Evolutionary conservation across 345 rosid genomes (phyloP), one percentile per base, ranked within the genome.

Genomic region (Triadica sebifera): DNA sequence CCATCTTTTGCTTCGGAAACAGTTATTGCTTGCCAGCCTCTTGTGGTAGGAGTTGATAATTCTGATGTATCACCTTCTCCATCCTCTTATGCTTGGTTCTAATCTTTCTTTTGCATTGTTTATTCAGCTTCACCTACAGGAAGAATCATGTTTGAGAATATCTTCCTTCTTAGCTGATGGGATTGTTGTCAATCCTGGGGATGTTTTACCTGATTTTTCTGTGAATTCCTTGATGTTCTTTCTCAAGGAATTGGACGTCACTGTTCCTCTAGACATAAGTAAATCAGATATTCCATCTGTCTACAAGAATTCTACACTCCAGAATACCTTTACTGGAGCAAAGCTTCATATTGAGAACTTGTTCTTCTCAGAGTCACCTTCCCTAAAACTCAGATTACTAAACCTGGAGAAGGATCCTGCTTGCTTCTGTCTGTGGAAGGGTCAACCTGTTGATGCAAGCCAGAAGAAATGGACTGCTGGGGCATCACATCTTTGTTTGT

Each of bases 361-460:
- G 82, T 87, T 81, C 75, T 89, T 95, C 84, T 84, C 88, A 7
- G 97, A 95, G 81, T 93, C 99, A 64, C 98, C 98, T 71, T 86
- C 80, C 38, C 84, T 93, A 61, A 93, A 88, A 87, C 84, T 83
- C 64, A 85, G 80, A 82, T 79, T 89, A 45, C 89, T 95, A 81
- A 89, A 91, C 77, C 86, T 95, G 77, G 97, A 93, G 79, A 95
- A 91, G 80, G 98, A 95, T 86, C 97, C 98, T 81, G 97, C 98
- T 81, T 95, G 98, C 86, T 95, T 95, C 81, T 84, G 82, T 73
- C 82, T 95, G 65, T 95, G 98, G 99, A 82, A 83, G 13, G 96
- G 88, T 71, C 98, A 95, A 81, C 97, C 98, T 13, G 74, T 91
- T 81, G 98, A 93, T 82, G 94, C 98, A 72, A 95, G 99, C 93